Conservation (phyloP, 257 asterid genomes). For the Leonotis leonurus region DNA sequence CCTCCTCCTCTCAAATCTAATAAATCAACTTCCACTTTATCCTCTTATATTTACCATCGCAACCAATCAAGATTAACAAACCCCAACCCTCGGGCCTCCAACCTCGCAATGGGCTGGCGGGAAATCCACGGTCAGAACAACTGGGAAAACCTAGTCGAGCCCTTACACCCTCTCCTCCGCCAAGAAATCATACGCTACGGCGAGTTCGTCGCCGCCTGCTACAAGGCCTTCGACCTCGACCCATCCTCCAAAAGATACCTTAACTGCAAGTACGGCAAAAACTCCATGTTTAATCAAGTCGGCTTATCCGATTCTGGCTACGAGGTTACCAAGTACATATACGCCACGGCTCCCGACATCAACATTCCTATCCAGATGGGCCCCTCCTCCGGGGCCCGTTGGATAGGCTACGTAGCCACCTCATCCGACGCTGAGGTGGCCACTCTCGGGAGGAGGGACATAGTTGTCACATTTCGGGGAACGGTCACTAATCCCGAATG, state of each 20-base stretch:
- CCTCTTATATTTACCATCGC: not conserved
- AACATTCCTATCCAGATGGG: constrained; percentile 23
- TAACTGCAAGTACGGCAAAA: constrained; percentile 55
- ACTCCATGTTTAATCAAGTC: constrained; percentile 23
- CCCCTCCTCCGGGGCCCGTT: constrained; percentile 20
- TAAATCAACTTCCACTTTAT: not conserved
- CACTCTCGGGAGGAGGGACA: constrained; percentile 47
- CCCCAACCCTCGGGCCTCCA: not conserved
- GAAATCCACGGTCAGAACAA: constrained; percentile 48
- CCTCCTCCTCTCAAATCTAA: constrained; percentile 11
- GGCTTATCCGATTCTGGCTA: constrained; percentile 48
- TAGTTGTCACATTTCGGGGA: constrained; percentile 52
- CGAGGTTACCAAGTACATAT: constrained; percentile 49
- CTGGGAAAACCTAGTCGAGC: constrained; percentile 53
- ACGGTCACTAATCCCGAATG: constrained; percentile 52
- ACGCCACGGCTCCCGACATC: constrained; percentile 44
- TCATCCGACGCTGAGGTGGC: constrained; percentile 25
- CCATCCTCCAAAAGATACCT: constrained; percentile 49
- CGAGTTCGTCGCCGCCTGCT: constrained; percentile 52
- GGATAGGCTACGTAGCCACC: constrained; percentile 59
- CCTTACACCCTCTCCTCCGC: constrained; percentile 46
- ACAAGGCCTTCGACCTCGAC: constrained; percentile 57
- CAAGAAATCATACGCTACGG: constrained; percentile 56
- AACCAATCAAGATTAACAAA: not conserved
- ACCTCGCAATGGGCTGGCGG: constrained; percentile 37